These are phyloP conservation scores for Metarhizium album DNA, from an alignment of 2,329 filamentous ascomycete species.

Conservation along the genomic window DNA sequence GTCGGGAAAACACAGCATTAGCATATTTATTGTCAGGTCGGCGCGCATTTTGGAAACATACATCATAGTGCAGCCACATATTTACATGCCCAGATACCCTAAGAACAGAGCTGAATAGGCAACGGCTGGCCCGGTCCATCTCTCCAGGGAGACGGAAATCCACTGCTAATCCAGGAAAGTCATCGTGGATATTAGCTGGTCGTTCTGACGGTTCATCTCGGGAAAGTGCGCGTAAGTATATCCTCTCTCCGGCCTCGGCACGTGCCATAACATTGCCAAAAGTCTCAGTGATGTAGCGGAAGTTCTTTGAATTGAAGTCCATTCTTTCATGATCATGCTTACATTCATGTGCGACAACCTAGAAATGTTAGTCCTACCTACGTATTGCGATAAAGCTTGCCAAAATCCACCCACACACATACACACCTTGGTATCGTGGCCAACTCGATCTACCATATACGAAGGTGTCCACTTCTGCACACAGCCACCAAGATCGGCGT, in stretches of 20 bases:
- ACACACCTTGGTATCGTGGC: conserved; percentile 47
- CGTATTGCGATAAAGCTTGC: conserved; percentile 14
- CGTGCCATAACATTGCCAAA: conserved; percentile 58
- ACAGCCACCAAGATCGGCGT: conserved; percentile 57
- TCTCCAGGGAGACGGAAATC: conserved; percentile 62
- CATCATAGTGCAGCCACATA: conserved; percentile 88
- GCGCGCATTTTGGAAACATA: conserved; percentile 71
- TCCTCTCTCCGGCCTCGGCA: conserved; percentile 44
- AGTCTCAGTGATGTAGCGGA: conserved; percentile 57
- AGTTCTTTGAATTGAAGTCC: conserved; percentile 79
- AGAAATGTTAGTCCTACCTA: conserved; percentile 22
- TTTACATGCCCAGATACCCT: conserved; percentile 70
- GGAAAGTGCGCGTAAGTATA: conserved; percentile 75
- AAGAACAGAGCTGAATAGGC: conserved; percentile 66
- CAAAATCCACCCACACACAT: conserved; percentile 20
- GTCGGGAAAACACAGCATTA: neutral
- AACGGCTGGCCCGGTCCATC: conserved; percentile 47
- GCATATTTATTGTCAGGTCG: conserved; percentile 67
- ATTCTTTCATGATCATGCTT: conserved; percentile 44
- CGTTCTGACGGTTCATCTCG: conserved; percentile 53
- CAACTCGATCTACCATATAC: conserved; percentile 55
- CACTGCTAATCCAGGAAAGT: conserved; percentile 57
- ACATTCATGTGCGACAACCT: conserved; percentile 68
- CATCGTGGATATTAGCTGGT: conserved; percentile 57
- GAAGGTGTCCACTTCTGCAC: conserved; percentile 54